phyloP scores from a whole-genome alignment of 306 rosid genomes.

The Cicer judaicum region DNA sequence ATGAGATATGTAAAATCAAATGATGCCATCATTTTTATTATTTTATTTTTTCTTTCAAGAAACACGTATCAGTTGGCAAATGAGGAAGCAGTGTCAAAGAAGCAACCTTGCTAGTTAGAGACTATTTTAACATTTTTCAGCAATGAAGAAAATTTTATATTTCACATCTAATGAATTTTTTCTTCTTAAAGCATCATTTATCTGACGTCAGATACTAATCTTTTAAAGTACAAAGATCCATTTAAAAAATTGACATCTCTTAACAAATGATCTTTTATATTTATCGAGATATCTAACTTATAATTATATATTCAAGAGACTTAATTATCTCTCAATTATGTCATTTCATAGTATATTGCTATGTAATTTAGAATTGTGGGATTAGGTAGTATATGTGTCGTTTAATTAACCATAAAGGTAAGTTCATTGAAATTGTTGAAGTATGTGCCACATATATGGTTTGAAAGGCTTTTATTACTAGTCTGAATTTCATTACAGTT shows the following conservation, averaged over 20 bases:
- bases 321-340: too few relatives aligned
- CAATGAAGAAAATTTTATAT: slow-evolving; percentile 11
- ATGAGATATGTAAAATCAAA: slow-evolving; percentile 46
- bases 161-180: background rate
- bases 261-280: too few relatives aligned
- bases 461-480: slow-evolving; percentile 34
- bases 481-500: slow-evolving; percentile 31
- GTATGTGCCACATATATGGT: slow-evolving; percentile 34
- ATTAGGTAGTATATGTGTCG: slow-evolving; percentile 66
- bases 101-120: slow-evolving; percentile 53
- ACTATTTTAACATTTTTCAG: slow-evolving; percentile 30
- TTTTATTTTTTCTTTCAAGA: slow-evolving; percentile 32
- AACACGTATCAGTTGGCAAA: slow-evolving; percentile 39
- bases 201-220: too few relatives aligned
- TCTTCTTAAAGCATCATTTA: too few relatives aligned
- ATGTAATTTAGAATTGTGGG: slow-evolving; percentile 29
- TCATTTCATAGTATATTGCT: background rate
- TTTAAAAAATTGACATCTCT: too few relatives aligned
- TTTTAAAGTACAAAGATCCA: too few relatives aligned
- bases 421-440: slow-evolving; percentile 46
- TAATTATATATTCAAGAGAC: too few relatives aligned
- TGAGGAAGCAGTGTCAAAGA: slow-evolving; percentile 26
- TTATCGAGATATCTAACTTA: too few relatives aligned
- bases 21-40: slow-evolving; percentile 42
- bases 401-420: slow-evolving; percentile 36